These are phyloP conservation scores for Wickerhamiella spandovensis DNA, from an alignment of 805 yeast species.

Conservation along the genomic window DNA sequence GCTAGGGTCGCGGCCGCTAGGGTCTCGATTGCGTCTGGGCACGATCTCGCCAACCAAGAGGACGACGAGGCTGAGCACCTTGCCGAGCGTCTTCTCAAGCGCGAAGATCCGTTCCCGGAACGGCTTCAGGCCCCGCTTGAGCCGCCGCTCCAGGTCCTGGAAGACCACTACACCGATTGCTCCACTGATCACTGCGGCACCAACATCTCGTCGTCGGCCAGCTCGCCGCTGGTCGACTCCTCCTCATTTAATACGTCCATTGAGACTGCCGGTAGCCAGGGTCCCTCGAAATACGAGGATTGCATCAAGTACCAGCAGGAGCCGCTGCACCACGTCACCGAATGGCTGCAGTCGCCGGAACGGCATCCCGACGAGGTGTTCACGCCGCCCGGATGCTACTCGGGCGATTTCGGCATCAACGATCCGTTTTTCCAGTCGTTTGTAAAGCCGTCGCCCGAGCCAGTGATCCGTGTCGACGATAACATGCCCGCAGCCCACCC, in stretches of 20 bases:
- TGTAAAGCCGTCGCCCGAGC: background rate
- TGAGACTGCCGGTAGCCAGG: background rate
- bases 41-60: background rate
- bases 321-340: background rate
- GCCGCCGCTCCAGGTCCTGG: background rate
- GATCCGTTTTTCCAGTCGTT: background rate
- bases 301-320: background rate
- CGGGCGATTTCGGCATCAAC: background rate
- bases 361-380: background rate
- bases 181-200: background rate
- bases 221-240: background rate
- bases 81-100: background rate
- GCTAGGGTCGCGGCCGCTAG: background rate
- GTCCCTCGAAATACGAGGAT: background rate
- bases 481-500: too few relatives aligned
- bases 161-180: background rate
- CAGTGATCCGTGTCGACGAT: background rate
- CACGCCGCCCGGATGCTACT: background rate
- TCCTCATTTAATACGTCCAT: background rate
- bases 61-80: background rate
- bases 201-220: background rate
- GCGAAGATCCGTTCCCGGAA: background rate
- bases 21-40: background rate
- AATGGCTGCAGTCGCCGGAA: background rate
- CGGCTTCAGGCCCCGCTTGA: background rate